Percentiles rank a stretch among this genome's conserved stretches.
phyloP scores from a whole-genome alignment of 148 eudicot genomes.

The Simmondsia chinensis region DNA sequence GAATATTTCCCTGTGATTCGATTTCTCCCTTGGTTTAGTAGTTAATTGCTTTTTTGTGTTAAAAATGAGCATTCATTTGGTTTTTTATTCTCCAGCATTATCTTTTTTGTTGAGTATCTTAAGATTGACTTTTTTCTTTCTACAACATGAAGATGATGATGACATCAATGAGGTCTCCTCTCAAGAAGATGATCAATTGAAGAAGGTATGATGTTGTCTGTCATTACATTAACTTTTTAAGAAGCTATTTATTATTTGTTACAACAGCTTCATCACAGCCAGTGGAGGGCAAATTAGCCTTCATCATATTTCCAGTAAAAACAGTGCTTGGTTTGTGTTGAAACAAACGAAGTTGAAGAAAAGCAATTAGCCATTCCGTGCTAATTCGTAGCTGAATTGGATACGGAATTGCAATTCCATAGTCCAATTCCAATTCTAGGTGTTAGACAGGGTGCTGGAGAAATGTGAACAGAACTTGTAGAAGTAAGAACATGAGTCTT shows the following conservation, averaged over 20 bases:
- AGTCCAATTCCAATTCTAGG: too few species aligned
- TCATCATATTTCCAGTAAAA: not conserved
- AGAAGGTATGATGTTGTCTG: conserved; percentile 26
- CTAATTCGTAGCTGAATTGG: too few species aligned
- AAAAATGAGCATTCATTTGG: too few species aligned
- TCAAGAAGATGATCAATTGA: conserved; percentile 13
- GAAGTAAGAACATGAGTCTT: too few species aligned
- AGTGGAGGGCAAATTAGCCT: not conserved
- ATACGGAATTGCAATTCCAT: too few species aligned
- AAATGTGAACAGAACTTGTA: too few species aligned
- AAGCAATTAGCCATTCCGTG: not conserved
- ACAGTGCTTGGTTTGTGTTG: not conserved
- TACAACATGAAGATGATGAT: conserved; percentile 41
- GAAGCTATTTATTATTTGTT: conserved; percentile 4
- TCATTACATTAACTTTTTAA: not conserved
- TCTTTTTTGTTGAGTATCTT: not conserved
- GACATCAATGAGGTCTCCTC: conserved; percentile 15
- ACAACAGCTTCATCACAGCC: conserved; percentile 3
- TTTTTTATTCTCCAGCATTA: too few species aligned
- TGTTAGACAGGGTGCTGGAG: too few species aligned
- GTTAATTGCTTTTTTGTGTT: too few species aligned
- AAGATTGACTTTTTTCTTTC: conserved; percentile 7
- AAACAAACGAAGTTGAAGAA: not conserved
- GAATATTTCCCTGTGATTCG: not conserved
- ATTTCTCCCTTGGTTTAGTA: not conserved